A percentile compares a stretch with the other conserved stretches of the same genome.
Conservation (phyloP, 371 early-diverging fungal genomes). For the Rhizopus delemar region DNA sequence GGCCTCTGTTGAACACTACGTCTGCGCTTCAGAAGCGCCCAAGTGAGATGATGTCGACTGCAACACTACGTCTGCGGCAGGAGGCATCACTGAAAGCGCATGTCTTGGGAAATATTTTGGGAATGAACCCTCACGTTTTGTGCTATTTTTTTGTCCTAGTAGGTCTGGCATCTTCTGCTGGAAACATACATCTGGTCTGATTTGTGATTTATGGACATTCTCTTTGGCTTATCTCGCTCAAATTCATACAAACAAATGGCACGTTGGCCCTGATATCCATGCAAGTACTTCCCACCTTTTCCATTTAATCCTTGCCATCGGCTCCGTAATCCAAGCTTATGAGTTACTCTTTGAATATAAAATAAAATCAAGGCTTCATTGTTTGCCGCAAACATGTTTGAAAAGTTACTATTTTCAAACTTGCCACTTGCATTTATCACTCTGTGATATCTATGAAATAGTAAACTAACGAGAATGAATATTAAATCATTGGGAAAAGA, state of each 20-base stretch:
- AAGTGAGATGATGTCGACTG: conserved; percentile 1
- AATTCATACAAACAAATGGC: conserved; percentile 3
- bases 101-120: conserved; percentile 4
- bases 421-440: conserved; percentile 4
- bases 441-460: conserved; percentile 4
- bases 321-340: conserved; percentile 4
- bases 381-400: conserved; percentile 4
- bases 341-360: conserved; percentile 4
- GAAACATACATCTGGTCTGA: conserved; percentile 4
- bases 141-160: conserved; percentile 3
- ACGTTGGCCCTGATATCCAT: conserved; percentile 4
- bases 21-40: conserved; percentile 3
- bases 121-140: conserved; percentile 3
- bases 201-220: conserved; percentile 4
- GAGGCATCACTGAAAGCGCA: conserved; percentile 1
- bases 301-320: conserved; percentile 4
- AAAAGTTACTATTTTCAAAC: conserved; percentile 3
- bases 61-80: conserved; percentile 4
- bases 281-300: conserved; percentile 4
- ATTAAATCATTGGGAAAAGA: conserved; percentile 4
- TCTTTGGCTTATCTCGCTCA: conserved; percentile 4
- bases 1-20: conserved; percentile 4
- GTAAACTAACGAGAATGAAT: conserved; percentile 4
- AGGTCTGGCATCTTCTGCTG: conserved; percentile 3
- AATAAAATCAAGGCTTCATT: conserved; percentile 4